Conservation (phyloP, 345 rosid genomes). For the Psidium guajava region DNA sequence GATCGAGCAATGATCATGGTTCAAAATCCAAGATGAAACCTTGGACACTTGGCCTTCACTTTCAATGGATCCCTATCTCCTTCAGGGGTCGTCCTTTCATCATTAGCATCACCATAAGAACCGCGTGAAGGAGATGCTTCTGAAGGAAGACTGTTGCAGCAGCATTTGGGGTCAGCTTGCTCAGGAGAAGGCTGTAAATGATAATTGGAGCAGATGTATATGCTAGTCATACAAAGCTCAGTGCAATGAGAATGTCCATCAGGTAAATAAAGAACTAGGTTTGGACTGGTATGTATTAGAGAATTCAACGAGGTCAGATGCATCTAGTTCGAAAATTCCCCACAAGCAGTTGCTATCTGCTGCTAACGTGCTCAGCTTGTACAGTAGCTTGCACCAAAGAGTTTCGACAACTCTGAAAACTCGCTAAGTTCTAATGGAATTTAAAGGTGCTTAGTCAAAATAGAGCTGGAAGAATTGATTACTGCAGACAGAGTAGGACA, state of each 20-base stretch:
- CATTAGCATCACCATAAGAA: background rate
- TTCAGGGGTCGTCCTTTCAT: background rate
- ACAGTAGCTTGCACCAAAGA: background rate
- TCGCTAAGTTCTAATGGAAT: background rate
- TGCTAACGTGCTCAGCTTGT: background rate
- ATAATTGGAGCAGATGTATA: background rate
- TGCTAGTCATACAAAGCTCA: background rate
- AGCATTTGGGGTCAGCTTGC: background rate
- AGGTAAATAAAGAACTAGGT: background rate
- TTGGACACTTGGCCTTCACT: slow-evolving; percentile 5
- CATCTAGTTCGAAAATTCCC: background rate
- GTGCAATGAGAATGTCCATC: background rate
- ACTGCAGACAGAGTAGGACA: too few relatives aligned
- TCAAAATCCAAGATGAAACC: slow-evolving; percentile 45
- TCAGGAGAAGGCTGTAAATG: background rate
- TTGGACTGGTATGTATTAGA: background rate
- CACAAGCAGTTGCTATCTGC: background rate
- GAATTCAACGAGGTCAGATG: background rate
- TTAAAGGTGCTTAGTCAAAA: background rate
- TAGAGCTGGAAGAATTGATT: background rate
- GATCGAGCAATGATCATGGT: background rate
- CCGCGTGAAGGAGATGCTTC: background rate
- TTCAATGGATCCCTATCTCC: background rate
- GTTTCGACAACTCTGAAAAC: background rate
- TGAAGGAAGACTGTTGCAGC: background rate